A percentile compares a stretch with the other conserved stretches of the same genome.
phyloP scores from a whole-genome alignment of 495 filamentous ascomycete species.

The Poronia punctata region DNA sequence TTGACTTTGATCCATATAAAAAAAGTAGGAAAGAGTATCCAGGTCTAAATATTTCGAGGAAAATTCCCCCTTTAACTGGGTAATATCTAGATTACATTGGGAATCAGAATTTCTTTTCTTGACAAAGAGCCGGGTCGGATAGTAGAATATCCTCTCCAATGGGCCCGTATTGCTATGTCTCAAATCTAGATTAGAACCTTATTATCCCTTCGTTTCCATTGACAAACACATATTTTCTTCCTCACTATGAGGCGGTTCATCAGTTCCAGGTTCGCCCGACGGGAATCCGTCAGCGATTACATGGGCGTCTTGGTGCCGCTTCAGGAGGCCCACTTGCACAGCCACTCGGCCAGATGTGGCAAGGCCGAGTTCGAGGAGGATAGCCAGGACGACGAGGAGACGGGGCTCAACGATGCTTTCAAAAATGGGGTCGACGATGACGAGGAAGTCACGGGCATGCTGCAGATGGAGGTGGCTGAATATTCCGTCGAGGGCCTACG shows the following conservation, averaged over 20 bases:
- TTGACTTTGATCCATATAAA: too few species aligned
- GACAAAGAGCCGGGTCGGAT: too few species aligned
- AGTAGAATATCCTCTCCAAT: too few species aligned
- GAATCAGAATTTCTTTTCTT: too few species aligned
- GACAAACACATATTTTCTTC: background rate
- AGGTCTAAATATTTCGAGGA: too few species aligned
- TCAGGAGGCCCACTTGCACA: slow-evolving; percentile 41
- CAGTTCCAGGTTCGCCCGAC: slow-evolving; percentile 13
- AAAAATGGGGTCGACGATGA: slow-evolving; percentile 31
- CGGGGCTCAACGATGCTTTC: slow-evolving; percentile 18
- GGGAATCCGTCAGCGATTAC: slow-evolving; percentile 37
- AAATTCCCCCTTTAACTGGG: too few species aligned
- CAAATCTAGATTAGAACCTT: too few species aligned
- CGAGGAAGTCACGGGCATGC: slow-evolving; percentile 31
- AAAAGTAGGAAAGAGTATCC: too few species aligned
- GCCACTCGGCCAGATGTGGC: slow-evolving; percentile 32
- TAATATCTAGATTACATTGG: too few species aligned
- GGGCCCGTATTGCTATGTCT: too few species aligned
- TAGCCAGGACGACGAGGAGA: slow-evolving; percentile 13
- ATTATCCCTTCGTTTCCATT: slow-evolving; percentile 8
- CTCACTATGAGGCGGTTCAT: slow-evolving; percentile 19
- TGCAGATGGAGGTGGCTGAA: slow-evolving; percentile 35
- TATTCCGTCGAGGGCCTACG: slow-evolving; percentile 47
- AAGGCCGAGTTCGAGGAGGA: slow-evolving; percentile 29
- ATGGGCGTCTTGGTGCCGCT: slow-evolving; percentile 40